These are phyloP conservation scores for Cyphellophora europaea DNA, from an alignment of 2,329 filamentous ascomycete genomes.

Conservation along the genomic window DNA sequence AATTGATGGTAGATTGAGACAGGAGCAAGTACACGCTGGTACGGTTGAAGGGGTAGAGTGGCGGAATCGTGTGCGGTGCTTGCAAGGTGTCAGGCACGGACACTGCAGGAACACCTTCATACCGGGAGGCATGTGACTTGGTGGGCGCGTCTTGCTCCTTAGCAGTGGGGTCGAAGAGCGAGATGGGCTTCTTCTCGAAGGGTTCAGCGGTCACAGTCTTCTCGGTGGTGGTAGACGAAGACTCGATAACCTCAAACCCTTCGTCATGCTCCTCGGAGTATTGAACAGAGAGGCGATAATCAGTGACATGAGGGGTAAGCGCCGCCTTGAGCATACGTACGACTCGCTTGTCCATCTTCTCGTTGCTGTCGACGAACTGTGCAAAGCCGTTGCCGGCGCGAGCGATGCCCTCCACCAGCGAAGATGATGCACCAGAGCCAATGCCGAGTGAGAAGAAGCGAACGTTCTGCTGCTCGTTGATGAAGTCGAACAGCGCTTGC, in stretches of 20 bases:
- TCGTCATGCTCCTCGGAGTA: slow-evolving; percentile 39
- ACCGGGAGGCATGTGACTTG: slow-evolving; percentile 23
- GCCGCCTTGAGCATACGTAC: slow-evolving; percentile 67
- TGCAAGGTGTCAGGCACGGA: slow-evolving; percentile 51
- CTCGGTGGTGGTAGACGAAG: slow-evolving; percentile 20
- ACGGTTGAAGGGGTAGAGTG: slow-evolving; percentile 58
- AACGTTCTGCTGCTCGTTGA: slow-evolving; percentile 34
- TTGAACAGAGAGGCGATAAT: slow-evolving; percentile 56
- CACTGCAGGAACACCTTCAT: slow-evolving; percentile 45
- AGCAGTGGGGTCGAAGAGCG: slow-evolving; percentile 47
- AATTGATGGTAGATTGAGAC: slow-evolving; percentile 38
- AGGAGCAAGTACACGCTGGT: slow-evolving; percentile 58
- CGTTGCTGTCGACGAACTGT: slow-evolving; percentile 52
- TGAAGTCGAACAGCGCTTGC: slow-evolving; percentile 35
- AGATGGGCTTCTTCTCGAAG: slow-evolving; percentile 32
- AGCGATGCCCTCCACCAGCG: slow-evolving; percentile 51
- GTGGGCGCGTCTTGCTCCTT: slow-evolving; percentile 37
- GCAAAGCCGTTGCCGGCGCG: slow-evolving; percentile 50
- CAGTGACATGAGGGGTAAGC: slow-evolving; percentile 54
- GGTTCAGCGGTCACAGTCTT: slow-evolving; percentile 20
- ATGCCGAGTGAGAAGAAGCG: slow-evolving; percentile 52
- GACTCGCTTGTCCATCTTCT: slow-evolving; percentile 60
- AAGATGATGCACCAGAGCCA: slow-evolving; percentile 44
- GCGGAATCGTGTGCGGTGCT: slow-evolving; percentile 52
- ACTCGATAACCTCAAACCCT: slow-evolving; percentile 55